A percentile compares a stretch with the other conserved stretches of the same genome.
phyloP scores from a whole-genome alignment of 148 eudicot species.

The Rhododendron williamsianum region DNA sequence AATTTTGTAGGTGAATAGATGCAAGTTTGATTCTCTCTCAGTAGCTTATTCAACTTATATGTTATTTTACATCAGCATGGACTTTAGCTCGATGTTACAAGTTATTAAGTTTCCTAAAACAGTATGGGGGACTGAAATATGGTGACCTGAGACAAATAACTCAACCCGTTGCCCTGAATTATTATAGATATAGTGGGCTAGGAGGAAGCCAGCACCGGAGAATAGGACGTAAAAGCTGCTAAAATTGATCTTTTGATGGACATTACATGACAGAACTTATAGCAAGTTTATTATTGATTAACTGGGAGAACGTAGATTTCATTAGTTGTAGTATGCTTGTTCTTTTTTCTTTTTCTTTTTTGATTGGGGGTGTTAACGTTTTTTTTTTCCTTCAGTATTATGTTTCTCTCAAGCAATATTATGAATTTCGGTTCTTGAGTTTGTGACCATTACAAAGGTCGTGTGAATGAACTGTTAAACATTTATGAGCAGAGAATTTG shows the following conservation, averaged over 20 bases:
- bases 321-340: not conserved
- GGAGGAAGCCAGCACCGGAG: not conserved
- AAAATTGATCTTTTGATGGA: not conserved
- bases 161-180: not conserved
- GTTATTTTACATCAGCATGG: not conserved
- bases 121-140: not conserved
- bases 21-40: not conserved
- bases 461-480: not conserved
- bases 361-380: not conserved
- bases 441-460: not conserved
- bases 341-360: no score
- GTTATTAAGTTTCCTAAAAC: not conserved
- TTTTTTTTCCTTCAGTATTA: not conserved
- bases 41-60: not conserved
- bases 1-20: not conserved
- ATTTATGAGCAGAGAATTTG: conserved; percentile 48
- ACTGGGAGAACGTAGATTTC: not conserved
- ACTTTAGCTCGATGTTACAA: not conserved
- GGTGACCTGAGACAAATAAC: not conserved
- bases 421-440: not conserved
- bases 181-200: not conserved
- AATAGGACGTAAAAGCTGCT: not conserved
- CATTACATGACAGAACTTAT: not conserved
- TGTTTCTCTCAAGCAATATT: not conserved
- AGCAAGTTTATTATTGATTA: not conserved